Percentiles rank a stretch among this genome's conserved stretches.
phyloP scores from a whole-genome alignment of 2,329 filamentous ascomycete species.

The Penicillium sp. region DNA sequence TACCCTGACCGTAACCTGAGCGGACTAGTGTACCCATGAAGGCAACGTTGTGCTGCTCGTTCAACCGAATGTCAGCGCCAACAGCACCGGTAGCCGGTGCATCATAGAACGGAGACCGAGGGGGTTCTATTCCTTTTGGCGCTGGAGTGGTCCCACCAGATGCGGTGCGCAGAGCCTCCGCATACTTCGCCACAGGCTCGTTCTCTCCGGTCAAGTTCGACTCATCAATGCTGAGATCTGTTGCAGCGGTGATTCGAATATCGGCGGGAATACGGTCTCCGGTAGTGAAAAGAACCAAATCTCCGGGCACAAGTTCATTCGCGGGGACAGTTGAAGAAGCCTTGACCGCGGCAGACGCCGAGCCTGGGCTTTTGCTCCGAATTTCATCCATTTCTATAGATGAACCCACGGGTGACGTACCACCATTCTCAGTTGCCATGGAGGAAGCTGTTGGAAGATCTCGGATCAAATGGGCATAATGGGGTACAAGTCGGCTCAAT shows the following conservation, averaged over 20 bases:
- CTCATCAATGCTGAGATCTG: slow-evolving; percentile 90
- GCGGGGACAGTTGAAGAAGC: slow-evolving; percentile 85
- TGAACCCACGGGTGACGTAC: slow-evolving; percentile 18
- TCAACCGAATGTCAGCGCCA: slow-evolving; percentile 65
- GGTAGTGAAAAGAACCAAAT: slow-evolving; percentile 89
- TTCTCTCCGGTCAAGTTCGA: slow-evolving; percentile 97
- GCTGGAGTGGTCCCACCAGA: slow-evolving; percentile 35
- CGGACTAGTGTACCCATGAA: slow-evolving; percentile 98
- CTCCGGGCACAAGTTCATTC: slow-evolving; percentile 82
- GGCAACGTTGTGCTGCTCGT: slow-evolving; percentile 83
- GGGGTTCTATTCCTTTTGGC: slow-evolving; percentile 37
- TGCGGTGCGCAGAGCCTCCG: slow-evolving; percentile 56
- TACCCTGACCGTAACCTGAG: slow-evolving; percentile 89
- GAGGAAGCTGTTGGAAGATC: slow-evolving; percentile 37
- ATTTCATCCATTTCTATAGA: slow-evolving; percentile 51
- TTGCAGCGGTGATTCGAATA: slow-evolving; percentile 85
- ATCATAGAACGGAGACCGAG: slow-evolving; percentile 58
- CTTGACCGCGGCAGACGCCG: slow-evolving; percentile 65
- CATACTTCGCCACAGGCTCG: slow-evolving; percentile 78
- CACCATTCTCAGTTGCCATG: slow-evolving; percentile 22
- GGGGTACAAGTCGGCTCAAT: slow-evolving; percentile 87
- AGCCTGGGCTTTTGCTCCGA: slow-evolving; percentile 49
- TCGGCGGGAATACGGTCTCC: slow-evolving; percentile 96
- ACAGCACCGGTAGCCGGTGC: slow-evolving; percentile 59
- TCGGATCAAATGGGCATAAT: slow-evolving; percentile 92